Evolutionary conservation across 148 eudicot genomes (phyloP), one percentile per base, ranked within the genome.

Genomic region (Diospyros lotus): DNA sequence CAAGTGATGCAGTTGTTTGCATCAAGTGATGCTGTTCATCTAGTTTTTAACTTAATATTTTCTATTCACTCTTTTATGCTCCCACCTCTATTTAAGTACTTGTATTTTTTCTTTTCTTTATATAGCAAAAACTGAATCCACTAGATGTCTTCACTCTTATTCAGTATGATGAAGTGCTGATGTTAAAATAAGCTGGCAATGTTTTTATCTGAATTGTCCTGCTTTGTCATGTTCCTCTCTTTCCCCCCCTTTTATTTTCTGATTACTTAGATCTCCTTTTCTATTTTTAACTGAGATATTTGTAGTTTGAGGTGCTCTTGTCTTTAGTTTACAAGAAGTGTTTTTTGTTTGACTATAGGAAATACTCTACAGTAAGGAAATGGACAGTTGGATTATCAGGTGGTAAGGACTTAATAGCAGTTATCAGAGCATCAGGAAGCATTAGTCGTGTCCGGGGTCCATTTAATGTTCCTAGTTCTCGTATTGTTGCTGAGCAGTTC

Each of bases 361-460:
- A 85, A 67, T 91, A 93, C 75, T 86, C 93, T 75, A 68, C 84
- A 61, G 97, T 93, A 5, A 87, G 82, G 71, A 87, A 84, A 73
- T 88, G 97, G 93, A 93, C 97, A 74, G 83, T 91, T 76, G 93
- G 97, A 66, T 83, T 93, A 79, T 86, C 93, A 64, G 98, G 94
- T 17, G 89, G 93, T 42, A 87, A 82, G 78, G 96, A 89, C 72
- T 85, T 74, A 75, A 89, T 89, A 74, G 98, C 94, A 74, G 80
- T 93, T 60, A 88, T 91, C 61, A 87, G 98, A 89, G 93, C 97
- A 78, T 88, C 98, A 70, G 97, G 98, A 78, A 89, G 90, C 79
- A 91, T 93, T 67, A 87, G 90, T 69, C 91, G 94, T 64, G 86
- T 86, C 59, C 84, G 87, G 38, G 75, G 94, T 69, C 82, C 86